Evolutionary conservation across 176 grass and related monocot species (phyloP), one percentile per base, ranked within the genome.

Genomic region (Oryza longistaminata): DNA sequence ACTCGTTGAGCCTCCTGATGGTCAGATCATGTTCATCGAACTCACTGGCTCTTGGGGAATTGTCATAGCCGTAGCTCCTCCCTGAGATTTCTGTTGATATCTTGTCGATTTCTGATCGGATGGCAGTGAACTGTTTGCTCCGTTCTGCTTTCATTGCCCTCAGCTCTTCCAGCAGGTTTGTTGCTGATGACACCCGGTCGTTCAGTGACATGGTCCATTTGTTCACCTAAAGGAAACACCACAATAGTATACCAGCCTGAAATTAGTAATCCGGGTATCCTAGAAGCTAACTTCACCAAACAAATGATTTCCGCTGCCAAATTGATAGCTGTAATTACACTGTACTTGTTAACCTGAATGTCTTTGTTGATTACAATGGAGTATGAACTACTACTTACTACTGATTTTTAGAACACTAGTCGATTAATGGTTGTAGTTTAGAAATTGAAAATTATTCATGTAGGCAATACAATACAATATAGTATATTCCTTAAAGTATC

Each of bases 61-160:
- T 5, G 5, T 81, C 84, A 26, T 75, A 53, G 39, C 85, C 76
- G 52, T 71, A 35, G 70, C 22, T 75, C 68, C 73, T 78, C 29
- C 85, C 88, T 50, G 79, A 43, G 3, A 93, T 90, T 39, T 93
- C 92, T 0, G 79, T 79, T 0, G 29, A 22, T 45, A 90, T 91
- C 82, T 90, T 93, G 5, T 93, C 85, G 16, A 93, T 93, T 13
- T 90, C 78, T 1, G 74, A 93, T 24, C 74, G 69, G 14, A 88
- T 68, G 79, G 83, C 88, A 0, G 83, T 12, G 50, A 93, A 88
- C 64, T 90, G 85, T 27, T 82, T 88, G 73, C 76, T 82, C 65
- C 92, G 73, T 22, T 93, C 88, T 49, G 75, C 86, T 77, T 55
- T 90, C 45, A 61, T 80, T 68, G 66, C 7, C 83, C 78, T 86